Evolutionary conservation across 768 basidiomycete species (phyloP).

Genomic region (Holtermannia corniformis): DNA sequence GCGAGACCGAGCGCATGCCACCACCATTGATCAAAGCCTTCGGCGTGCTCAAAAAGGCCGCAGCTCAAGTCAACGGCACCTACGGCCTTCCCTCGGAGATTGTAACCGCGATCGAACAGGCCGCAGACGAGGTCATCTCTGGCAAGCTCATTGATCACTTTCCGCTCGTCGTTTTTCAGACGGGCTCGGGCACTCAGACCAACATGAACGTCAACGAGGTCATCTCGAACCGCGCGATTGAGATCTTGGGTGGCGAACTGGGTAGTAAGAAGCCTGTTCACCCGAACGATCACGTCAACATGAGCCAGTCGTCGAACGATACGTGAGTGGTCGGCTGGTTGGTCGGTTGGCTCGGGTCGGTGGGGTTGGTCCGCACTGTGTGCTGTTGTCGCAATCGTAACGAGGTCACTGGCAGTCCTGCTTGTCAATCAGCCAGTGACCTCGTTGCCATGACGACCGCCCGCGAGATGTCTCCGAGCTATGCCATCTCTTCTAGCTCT

Average conservation of each 20-base stretch:
- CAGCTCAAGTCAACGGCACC: constrained; percentile 73
- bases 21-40: constrained; percentile 96
- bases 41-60: constrained; percentile 94
- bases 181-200: constrained; percentile 95
- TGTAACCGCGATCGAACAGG: constrained; percentile 77
- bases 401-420: too few relatives aligned
- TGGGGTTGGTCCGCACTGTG: too few relatives aligned
- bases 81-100: constrained; percentile 87
- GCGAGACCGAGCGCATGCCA: constrained; percentile 83
- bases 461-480: too few relatives aligned
- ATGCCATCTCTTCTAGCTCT: too few relatives aligned
- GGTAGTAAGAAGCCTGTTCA: constrained; percentile 97
- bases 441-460: too few relatives aligned
- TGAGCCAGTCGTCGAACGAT: constrained; percentile 97
- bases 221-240: constrained; percentile 96
- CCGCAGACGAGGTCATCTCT: constrained; percentile 95
- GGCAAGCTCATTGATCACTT: constrained; percentile 92
- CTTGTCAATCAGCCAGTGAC: too few relatives aligned
- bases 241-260: constrained; percentile 85
- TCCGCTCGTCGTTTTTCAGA: constrained; percentile 97
- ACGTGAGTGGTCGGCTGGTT: constrained; percentile 59
- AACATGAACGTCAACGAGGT: constrained; percentile 99
- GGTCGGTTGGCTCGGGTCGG: too few relatives aligned
- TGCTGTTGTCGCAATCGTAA: too few relatives aligned
- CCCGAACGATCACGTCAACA: constrained; percentile 99